Evolutionary conservation across 2,329 filamentous ascomycete genomes (phyloP), one percentile per base, ranked within the genome.

Genomic region (Colletotrichum sp.): DNA sequence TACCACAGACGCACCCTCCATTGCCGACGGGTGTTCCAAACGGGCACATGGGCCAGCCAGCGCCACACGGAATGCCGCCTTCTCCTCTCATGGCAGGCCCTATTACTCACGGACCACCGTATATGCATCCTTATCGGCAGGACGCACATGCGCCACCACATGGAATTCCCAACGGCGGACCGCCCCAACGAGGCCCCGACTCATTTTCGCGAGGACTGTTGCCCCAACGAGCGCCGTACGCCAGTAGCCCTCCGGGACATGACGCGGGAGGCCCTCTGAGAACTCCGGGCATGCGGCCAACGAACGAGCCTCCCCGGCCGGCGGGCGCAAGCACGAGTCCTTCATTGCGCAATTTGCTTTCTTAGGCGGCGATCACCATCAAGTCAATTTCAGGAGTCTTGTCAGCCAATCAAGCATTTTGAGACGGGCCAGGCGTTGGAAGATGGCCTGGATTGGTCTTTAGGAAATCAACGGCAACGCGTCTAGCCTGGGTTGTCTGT

Each of bases 251-350:
- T 4, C 87, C 87, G 3, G 78, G 86, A 24, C 69, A 77, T 59
- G 77, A 78, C 7, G 21, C 73, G 4, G 70, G 69, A 15, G 78
- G 82, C 16, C 71, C 80, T 5, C 79, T 84, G 77, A 82, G 80
- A 49, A 76, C 76, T 30, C 77, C 77, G 13, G 70, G 49, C 26
- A 77, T 78, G 72, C 68, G 76, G n/a, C 72, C 72, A 8, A 82
- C 79, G 63, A 79, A 73, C 30, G 84, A 81, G 68, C 79, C 80
- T 10, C 77, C 81, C 34, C 72, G 84, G 63, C 80, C 85, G 68
- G 80, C 81, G 7, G 93, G 93, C n/a, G 94, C 94, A 6, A 96
- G 94, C 80, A 93, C 94, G 18, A 96, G 93, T 81, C 94, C 94
- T 13, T 95, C 94, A 12, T 83, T 96, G 77, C 91, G 93, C 79